Evolutionary conservation across 352 stramenopile species (phyloP).

Genomic region (Plasmopara halstedii): DNA sequence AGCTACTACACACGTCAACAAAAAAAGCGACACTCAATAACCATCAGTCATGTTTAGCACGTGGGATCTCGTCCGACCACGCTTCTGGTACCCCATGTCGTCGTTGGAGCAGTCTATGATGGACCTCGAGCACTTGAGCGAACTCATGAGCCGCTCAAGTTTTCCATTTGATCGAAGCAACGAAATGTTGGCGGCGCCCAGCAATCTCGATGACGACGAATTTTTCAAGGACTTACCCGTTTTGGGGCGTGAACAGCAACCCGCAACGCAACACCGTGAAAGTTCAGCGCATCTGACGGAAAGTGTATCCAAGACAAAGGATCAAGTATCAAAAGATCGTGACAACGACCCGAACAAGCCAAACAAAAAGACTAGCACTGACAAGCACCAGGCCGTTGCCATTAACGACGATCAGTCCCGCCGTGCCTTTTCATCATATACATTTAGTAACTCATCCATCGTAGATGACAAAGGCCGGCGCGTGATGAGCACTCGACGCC

Average conservation of each 20-base stretch:
- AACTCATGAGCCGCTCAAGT: constrained; percentile 14
- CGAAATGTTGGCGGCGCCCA: constrained; percentile 2
- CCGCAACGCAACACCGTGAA: background rate
- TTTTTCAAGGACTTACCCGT: constrained; percentile 13
- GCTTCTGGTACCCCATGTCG: constrained; percentile 50
- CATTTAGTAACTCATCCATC: constrained; percentile 54
- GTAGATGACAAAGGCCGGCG: constrained; percentile 51
- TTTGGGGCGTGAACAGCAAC: background rate
- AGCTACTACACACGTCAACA: background rate
- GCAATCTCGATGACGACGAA: constrained; percentile 5
- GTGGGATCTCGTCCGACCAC: constrained; percentile 46
- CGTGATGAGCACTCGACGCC: constrained; percentile 44
- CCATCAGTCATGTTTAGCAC: constrained; percentile 29
- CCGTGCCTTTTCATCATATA: constrained; percentile 30
- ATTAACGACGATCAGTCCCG: background rate
- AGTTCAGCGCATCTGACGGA: background rate
- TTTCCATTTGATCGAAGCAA: constrained; percentile 9
- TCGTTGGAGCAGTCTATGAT: constrained; percentile 50
- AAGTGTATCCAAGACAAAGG: background rate
- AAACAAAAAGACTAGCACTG: background rate
- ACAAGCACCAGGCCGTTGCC: background rate
- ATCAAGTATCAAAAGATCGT: no score
- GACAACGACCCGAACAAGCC: background rate
- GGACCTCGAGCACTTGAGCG: constrained; percentile 35
- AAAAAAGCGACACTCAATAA: background rate